phyloP scores from a whole-genome alignment of 768 basidiomycete species.

The Leccinum rimulosum region DNA sequence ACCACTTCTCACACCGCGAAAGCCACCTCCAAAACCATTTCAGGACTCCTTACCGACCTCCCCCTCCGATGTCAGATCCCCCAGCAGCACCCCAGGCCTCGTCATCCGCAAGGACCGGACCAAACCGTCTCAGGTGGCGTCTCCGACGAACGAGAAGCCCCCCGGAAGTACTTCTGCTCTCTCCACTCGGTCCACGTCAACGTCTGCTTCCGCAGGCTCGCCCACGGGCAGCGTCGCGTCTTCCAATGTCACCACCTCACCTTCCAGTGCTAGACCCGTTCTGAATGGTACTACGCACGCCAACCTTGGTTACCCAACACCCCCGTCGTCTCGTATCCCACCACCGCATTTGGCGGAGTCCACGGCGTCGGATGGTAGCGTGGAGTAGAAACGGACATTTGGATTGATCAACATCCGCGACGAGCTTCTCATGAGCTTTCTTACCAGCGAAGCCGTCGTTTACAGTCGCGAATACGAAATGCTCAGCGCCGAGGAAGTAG shows the following conservation, averaged over 20 bases:
- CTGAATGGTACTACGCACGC: conserved; percentile 9
- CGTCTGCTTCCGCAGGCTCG: conserved; percentile 18
- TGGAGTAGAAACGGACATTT: conserved; percentile 43
- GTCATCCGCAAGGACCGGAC: conserved; percentile 53
- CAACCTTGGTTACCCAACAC: conserved; percentile 33
- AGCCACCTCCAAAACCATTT: conserved; percentile 38
- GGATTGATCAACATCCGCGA: conserved; percentile 61
- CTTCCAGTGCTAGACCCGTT: conserved; percentile 18
- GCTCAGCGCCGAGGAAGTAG: conserved; percentile 68
- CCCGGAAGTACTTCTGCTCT: conserved; percentile 27
- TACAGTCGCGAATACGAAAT: conserved; percentile 83
- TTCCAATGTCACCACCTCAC: conserved; percentile 16
- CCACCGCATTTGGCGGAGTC: conserved; percentile 32
- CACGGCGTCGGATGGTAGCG: conserved; percentile 35
- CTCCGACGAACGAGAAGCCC: conserved; percentile 25
- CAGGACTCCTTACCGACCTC: conserved; percentile 37
- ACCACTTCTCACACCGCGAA: conserved; percentile 20
- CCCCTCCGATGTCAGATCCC: conserved; percentile 23
- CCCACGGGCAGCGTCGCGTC: conserved; percentile 26
- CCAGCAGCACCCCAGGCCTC: conserved; percentile 32
- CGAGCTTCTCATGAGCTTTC: conserved; percentile 82
- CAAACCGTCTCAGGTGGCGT: conserved; percentile 25
- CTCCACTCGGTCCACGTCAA: conserved; percentile 24
- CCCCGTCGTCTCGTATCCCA: conserved; percentile 39
- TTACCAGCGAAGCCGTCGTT: conserved; percentile 93